Percentiles rank a stretch among this genome's conserved stretches.
phyloP scores from a whole-genome alignment of 768 basidiomycete species.

The Amylocystis lapponica region DNA sequence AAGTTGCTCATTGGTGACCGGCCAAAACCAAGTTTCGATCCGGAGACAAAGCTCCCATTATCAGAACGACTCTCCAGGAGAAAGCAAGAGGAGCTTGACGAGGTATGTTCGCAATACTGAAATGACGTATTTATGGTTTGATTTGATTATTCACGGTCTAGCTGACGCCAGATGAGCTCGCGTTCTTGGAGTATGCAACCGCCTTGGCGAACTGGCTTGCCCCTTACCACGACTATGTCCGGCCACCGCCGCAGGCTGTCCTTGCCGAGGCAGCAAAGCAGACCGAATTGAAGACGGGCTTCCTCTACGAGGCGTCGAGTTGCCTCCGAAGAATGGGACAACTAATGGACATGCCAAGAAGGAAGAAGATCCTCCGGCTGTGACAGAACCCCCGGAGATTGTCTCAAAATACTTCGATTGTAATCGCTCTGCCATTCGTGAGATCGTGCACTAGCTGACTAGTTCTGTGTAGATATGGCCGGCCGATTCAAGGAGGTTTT shows the following conservation, averaged over 20 bases:
- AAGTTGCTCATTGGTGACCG: constrained; percentile 78
- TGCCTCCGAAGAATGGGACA: constrained; percentile 33
- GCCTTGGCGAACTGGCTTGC: constrained; percentile 71
- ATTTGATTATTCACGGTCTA: constrained; percentile 29
- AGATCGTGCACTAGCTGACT: constrained; percentile 9
- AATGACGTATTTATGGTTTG: constrained; percentile 6
- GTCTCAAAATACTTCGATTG: constrained; percentile 60
- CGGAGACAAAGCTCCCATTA: constrained; percentile 45
- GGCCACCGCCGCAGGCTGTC: constrained; percentile 64
- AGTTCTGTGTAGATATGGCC: constrained; percentile 41
- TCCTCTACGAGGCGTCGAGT: constrained; percentile 60
- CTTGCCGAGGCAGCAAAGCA: constrained; percentile 72
- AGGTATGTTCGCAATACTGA: constrained; percentile 34
- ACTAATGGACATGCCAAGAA: constrained; percentile 53
- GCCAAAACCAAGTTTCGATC: constrained; percentile 54
- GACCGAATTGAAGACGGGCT: constrained; percentile 63
- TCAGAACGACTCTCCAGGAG: constrained; percentile 51
- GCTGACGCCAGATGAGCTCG: constrained; percentile 62
- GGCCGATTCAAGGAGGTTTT: constrained; percentile 43
- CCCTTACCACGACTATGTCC: constrained; percentile 67
- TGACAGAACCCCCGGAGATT: constrained; percentile 53
- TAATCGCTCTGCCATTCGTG: too few species aligned
- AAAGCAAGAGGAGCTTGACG: constrained; percentile 45
- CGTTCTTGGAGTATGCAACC: constrained; percentile 52
- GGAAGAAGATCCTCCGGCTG: constrained; percentile 64